phyloP scores from a whole-genome alignment of 2,329 filamentous ascomycete species.

The Rutstroemia sp. region DNA sequence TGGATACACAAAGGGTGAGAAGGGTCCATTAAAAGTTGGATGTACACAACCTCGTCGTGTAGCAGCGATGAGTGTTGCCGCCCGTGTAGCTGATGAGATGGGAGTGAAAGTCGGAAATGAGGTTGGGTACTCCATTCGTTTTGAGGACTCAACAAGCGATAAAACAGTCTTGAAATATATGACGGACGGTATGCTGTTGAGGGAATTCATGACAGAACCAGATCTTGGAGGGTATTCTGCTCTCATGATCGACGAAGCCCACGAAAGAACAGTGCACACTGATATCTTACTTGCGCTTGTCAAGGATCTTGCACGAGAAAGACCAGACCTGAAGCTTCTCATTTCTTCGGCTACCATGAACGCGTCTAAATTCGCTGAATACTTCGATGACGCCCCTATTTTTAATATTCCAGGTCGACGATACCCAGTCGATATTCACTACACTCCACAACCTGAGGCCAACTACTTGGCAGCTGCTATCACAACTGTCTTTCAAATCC shows the following conservation, averaged over 20 bases:
- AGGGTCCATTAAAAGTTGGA: slow-evolving; percentile 75
- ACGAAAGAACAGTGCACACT: slow-evolving; percentile 86
- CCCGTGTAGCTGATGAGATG: slow-evolving; percentile 91
- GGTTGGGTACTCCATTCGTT: slow-evolving; percentile 91
- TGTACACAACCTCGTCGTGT: slow-evolving; percentile 94
- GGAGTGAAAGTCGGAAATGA: slow-evolving; percentile 84
- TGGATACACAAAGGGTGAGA: slow-evolving; percentile 77
- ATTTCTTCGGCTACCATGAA: slow-evolving; percentile 96
- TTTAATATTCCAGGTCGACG: slow-evolving; percentile 89
- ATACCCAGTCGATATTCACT: slow-evolving; percentile 87
- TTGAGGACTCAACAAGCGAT: slow-evolving; percentile 85
- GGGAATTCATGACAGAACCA: slow-evolving; percentile 85
- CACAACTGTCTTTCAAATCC: slow-evolving; percentile 91
- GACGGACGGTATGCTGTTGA: slow-evolving; percentile 92
- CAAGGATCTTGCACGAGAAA: slow-evolving; percentile 77
- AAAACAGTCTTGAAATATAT: slow-evolving; percentile 93
- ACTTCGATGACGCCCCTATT: slow-evolving; percentile 88
- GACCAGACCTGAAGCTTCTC: slow-evolving; percentile 80
- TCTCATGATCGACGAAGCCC: slow-evolving; percentile 95
- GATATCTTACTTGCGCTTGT: slow-evolving; percentile 84
- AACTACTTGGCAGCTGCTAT: slow-evolving; percentile 90
- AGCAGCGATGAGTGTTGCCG: slow-evolving; percentile 95
- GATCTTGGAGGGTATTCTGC: slow-evolving; percentile 76
- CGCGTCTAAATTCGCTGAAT: slow-evolving; percentile 82
- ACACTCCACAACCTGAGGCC: slow-evolving; percentile 82